These are phyloP conservation scores for Colletotrichum shisoi DNA, from an alignment of 2,329 filamentous ascomycete species.

Conservation along the genomic window DNA sequence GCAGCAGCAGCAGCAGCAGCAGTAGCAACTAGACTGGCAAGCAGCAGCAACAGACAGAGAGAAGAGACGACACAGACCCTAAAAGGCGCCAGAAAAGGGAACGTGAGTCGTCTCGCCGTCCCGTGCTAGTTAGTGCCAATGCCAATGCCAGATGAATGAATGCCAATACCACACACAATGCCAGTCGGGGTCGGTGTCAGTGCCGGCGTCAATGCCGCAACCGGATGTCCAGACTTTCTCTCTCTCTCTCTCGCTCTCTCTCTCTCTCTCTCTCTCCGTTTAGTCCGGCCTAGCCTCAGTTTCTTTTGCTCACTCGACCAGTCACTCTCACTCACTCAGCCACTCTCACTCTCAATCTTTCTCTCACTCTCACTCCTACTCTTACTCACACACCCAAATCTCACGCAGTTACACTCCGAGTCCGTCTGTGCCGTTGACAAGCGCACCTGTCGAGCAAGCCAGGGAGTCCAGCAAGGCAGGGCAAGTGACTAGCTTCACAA, in stretches of 20 bases:
- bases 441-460: neutral
- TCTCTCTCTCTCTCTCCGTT: neutral
- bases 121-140: conserved; percentile 15
- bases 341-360: neutral
- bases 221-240: conserved; percentile 15
- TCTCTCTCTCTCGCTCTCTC: neutral
- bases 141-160: conserved; percentile 34
- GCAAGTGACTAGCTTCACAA: conserved; percentile 21
- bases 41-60: conserved; percentile 3
- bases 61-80: neutral
- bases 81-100: conserved; percentile 23
- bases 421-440: conserved; percentile 18
- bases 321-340: neutral
- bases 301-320: neutral
- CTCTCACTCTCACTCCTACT: neutral
- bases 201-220: conserved; percentile 26
- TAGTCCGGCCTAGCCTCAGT: neutral
- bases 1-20: conserved; percentile 6
- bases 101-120: conserved; percentile 36
- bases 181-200: conserved; percentile 20
- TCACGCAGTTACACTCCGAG: no score
- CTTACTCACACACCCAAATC: neutral
- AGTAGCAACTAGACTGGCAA: neutral
- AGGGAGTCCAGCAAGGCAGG: neutral
- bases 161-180: conserved; percentile 22